A percentile compares a stretch with the other conserved stretches of the same genome.
Evolutionary conservation across 352 stramenopile species (phyloP).

Genomic region (Albugo candida): DNA sequence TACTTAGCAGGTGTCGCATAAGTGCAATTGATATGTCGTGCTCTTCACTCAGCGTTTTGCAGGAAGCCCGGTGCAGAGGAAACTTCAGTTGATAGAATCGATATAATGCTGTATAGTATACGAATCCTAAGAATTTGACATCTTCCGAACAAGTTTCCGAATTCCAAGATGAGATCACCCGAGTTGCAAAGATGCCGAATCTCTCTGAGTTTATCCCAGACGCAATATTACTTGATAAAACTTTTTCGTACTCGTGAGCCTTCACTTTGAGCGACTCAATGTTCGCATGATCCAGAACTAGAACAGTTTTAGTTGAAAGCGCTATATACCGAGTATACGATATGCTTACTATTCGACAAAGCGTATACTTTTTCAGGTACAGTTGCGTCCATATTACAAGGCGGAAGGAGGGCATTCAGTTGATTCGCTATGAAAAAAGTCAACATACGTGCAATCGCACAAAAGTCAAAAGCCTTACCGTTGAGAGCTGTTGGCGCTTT

Average conservation of each 20-base stretch:
- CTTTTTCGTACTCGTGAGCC: conserved; percentile 48
- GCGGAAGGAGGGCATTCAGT: conserved; percentile 43
- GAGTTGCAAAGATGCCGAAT: too few species aligned
- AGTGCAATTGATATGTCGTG: conserved; percentile 56
- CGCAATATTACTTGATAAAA: neutral
- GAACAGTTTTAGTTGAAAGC: neutral
- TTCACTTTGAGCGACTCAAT: conserved; percentile 66
- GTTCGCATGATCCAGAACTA: conserved; percentile 41
- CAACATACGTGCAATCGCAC: too few species aligned
- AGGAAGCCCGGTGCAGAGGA: conserved; percentile 1
- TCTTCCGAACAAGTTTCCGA: too few species aligned
- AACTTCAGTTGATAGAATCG: too few species aligned
- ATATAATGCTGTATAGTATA: too few species aligned
- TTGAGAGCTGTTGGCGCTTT: conserved; percentile 2
- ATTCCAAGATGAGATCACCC: too few species aligned
- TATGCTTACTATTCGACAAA: conserved; percentile 54
- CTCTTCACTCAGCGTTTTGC: conserved; percentile 47
- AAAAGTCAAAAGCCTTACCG: too few species aligned
- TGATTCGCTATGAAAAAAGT: neutral
- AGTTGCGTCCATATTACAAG: conserved; percentile 44
- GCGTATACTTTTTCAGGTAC: conserved; percentile 61
- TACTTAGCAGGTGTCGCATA: conserved; percentile 34
- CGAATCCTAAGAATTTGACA: too few species aligned
- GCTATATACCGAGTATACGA: neutral
- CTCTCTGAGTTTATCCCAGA: too few species aligned